phyloP scores from a whole-genome alignment of 306 rosid species.

The Trifolium dubium region DNA sequence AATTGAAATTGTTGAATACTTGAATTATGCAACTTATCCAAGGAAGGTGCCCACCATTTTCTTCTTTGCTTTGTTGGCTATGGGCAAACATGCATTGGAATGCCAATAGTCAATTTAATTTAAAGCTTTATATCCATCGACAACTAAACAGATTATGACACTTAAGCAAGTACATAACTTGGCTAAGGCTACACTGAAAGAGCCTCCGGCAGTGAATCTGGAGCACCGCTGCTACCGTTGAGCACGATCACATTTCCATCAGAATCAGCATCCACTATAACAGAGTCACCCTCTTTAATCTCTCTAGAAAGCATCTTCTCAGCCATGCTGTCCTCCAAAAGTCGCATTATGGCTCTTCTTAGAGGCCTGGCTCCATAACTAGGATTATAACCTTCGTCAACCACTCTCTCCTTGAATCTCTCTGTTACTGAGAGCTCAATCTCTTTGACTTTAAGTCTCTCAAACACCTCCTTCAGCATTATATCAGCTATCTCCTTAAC shows the following conservation, averaged over 20 bases:
- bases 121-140: constrained; percentile 44
- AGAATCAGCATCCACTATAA: constrained; percentile 88
- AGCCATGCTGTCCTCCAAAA: constrained; percentile 97
- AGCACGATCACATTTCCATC: constrained; percentile 93
- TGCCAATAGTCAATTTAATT: constrained; percentile 3
- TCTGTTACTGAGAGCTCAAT: constrained; percentile 94
- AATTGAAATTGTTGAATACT: constrained; percentile 30
- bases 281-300: constrained; percentile 92
- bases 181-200: constrained; percentile 56
- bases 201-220: constrained; percentile 62
- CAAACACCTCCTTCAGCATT: constrained; percentile 94
- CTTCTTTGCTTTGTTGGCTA: constrained; percentile 25
- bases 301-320: constrained; percentile 98
- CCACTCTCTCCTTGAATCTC: constrained; percentile 89
- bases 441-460: constrained; percentile 73
- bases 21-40: constrained; percentile 15
- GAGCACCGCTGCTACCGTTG: constrained; percentile 75
- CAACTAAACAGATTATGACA: constrained; percentile 43
- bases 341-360: constrained; percentile 96
- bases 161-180: constrained; percentile 33
- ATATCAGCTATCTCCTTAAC: constrained; percentile 95
- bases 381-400: constrained; percentile 93
- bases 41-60: not conserved
- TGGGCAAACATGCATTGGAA: constrained; percentile 13
- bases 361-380: constrained; percentile 98